Evolutionary conservation across 208 protist genomes (phyloP).

Genomic region (Leishmania arabica): DNA sequence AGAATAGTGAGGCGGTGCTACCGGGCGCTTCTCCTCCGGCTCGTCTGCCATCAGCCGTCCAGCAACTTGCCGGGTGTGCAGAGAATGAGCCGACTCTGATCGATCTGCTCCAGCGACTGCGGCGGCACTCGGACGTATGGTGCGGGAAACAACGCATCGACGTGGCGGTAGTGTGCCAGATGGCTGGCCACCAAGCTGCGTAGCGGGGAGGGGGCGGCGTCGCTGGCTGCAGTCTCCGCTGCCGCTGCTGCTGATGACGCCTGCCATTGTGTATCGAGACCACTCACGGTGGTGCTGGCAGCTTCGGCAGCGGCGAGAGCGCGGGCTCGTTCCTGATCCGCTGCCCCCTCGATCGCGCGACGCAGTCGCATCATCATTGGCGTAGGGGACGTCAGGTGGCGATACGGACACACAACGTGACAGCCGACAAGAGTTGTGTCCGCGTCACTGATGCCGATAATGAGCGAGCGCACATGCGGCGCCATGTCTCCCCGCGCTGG

Average conservation of each 20-base stretch:
- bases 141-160: conserved; percentile 19
- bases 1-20: background rate
- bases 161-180: background rate
- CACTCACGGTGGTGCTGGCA: background rate
- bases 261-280: background rate
- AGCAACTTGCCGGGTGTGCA: conserved; percentile 12
- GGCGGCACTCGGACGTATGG: conserved; percentile 20
- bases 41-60: background rate
- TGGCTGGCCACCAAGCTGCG: conserved; percentile 8
- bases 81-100: conserved; percentile 34
- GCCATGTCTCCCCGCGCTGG: background rate
- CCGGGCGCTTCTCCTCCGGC: background rate
- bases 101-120: conserved; percentile 27
- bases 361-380: conserved; percentile 16
- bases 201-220: background rate
- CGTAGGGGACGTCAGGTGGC: conserved; percentile 15
- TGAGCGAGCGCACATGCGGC: conserved; percentile 20
- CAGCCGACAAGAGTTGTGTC: conserved; percentile 52
- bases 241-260: background rate
- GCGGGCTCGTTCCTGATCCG: conserved; percentile 3
- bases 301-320: background rate
- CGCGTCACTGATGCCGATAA: conserved; percentile 69
- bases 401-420: conserved; percentile 76
- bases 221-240: background rate
- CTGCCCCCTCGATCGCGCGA: conserved; percentile 13